Percentiles rank a stretch among this genome's conserved stretches.
These are phyloP conservation scores for Irpex rosettiformis DNA, from an alignment of 1,284 basidiomycete genomes.

Conservation along the genomic window DNA sequence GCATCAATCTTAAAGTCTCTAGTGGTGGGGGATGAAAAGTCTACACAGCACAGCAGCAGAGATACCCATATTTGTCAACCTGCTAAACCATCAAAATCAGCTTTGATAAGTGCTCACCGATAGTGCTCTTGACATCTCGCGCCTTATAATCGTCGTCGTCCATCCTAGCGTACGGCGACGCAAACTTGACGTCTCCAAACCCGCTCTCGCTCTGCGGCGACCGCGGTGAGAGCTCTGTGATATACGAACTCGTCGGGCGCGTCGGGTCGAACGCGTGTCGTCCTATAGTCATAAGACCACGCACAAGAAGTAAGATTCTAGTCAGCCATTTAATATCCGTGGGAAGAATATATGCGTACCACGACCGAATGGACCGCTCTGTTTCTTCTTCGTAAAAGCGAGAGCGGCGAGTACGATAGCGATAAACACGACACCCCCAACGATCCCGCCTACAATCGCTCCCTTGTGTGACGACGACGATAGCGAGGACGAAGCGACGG, in stretches of 20 bases:
- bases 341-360: background rate
- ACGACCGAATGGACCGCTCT: background rate
- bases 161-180: constrained; percentile 9
- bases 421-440: constrained; percentile 4
- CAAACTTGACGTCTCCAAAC: constrained; percentile 5
- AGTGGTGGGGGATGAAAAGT: background rate
- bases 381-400: background rate
- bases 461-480: constrained; percentile 1
- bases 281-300: background rate
- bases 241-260: constrained; percentile 3
- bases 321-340: background rate
- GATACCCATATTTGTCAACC: background rate
- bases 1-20: background rate
- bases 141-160: constrained; percentile 10
- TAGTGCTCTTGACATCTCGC: constrained; percentile 6
- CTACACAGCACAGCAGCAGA: background rate
- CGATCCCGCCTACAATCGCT: constrained; percentile 6
- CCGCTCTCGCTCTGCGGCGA: constrained; percentile 3
- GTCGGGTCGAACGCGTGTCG: constrained; percentile 13
- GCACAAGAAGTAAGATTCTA: background rate
- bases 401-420: constrained; percentile 2
- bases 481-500: background rate
- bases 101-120: background rate
- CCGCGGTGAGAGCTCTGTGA: constrained; percentile 9
- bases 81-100: no score